Conservation (phyloP, 2,329 filamentous ascomycete species). For the Colletotrichum sp. region DNA sequence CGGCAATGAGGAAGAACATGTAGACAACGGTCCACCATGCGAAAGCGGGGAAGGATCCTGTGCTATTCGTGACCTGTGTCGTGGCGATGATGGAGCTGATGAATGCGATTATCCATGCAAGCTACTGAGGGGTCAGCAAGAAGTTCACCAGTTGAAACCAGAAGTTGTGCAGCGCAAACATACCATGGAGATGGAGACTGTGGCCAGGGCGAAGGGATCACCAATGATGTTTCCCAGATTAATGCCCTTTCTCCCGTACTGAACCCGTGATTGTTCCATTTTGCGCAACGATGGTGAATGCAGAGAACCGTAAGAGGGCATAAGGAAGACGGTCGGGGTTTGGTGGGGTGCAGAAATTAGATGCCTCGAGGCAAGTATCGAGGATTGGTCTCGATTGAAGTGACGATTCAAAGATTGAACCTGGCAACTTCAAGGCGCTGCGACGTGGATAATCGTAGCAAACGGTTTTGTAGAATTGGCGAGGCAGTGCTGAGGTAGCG, state of each 20-base stretch:
- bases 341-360: neutral
- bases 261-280: constrained; percentile 74
- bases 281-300: constrained; percentile 78
- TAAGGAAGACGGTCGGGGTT: constrained; percentile 48
- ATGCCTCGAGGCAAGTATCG: constrained; percentile 8
- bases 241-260: constrained; percentile 65
- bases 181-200: constrained; percentile 90
- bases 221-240: constrained; percentile 89
- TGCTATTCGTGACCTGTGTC: constrained; percentile 37
- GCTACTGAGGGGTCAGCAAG: constrained; percentile 52
- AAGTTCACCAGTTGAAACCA: neutral
- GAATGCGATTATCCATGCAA: constrained; percentile 95
- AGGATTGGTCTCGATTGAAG: neutral
- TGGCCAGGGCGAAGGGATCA: constrained; percentile 94
- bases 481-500: neutral
- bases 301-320: constrained; percentile 77
- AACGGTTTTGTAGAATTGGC: neutral
- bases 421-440: neutral
- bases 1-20: constrained; percentile 81
- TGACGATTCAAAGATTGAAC: neutral
- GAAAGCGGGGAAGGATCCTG: constrained; percentile 76
- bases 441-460: neutral
- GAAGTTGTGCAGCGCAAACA: constrained; percentile 39
- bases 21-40: constrained; percentile 92
- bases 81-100: constrained; percentile 81